Evolutionary conservation across 176 grass and related monocot species (phyloP).

Genomic region (Hordeum marinum): DNA sequence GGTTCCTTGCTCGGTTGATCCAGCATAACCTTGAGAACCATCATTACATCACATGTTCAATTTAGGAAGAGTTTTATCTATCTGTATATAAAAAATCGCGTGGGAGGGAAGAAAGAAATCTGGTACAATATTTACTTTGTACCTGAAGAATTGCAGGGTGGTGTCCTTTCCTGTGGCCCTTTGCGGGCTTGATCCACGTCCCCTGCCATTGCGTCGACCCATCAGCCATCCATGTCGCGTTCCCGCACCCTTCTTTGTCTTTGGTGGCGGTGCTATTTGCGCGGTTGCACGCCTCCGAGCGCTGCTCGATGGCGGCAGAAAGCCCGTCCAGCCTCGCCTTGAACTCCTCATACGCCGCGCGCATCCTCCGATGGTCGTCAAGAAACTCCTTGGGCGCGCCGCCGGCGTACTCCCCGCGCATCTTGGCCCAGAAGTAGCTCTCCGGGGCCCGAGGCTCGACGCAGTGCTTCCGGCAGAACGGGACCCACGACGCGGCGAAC

Average conservation of each 20-base stretch:
- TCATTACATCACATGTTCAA: not conserved
- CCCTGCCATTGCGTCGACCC: not conserved
- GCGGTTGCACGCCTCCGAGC: not conserved
- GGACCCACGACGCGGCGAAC: not conserved
- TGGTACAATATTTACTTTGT: not conserved
- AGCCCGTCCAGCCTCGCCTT: not conserved
- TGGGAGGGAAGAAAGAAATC: not conserved
- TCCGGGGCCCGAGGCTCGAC: not conserved
- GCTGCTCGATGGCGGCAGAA: not conserved
- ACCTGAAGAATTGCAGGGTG: not conserved
- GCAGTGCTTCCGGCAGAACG: not conserved
- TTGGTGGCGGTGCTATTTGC: too few relatives aligned
- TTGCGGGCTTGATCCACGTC: not conserved
- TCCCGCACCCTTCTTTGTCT: not conserved
- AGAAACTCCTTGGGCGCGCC: not conserved
- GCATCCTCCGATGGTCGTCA: not conserved
- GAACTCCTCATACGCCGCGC: not conserved
- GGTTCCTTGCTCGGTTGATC: not conserved
- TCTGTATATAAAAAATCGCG: too few relatives aligned
- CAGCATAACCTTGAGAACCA: not conserved
- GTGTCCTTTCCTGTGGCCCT: not conserved
- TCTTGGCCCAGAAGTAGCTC: not conserved
- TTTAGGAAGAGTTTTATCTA: too few relatives aligned
- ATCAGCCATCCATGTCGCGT: not conserved
- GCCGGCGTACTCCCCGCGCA: not conserved